Evolutionary conservation across 1,284 basidiomycete genomes (phyloP), one percentile per base, ranked within the genome.

Genomic region (Marasmius tenuissimus): DNA sequence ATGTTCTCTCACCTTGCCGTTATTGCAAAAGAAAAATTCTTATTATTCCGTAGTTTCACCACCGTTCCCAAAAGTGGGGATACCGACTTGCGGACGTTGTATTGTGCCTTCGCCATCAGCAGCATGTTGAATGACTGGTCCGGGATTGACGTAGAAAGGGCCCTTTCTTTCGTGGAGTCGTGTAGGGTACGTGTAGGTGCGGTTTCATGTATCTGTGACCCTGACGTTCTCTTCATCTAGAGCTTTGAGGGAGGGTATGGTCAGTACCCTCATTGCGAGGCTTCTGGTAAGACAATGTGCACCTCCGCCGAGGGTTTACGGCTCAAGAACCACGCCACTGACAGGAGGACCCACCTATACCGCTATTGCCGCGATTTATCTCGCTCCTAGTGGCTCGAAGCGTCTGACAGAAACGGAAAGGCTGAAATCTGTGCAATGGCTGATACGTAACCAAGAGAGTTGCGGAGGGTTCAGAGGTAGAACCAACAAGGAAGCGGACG

Each of bases 211-310:
- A 50, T 22, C 54, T 8, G 20, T 27, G 42, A 47, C 42, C 18
- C 16, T 6, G 11, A 34, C 27, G n/a, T 40, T 56, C 39, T 11
- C 33, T 14, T 57, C 50, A 42, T 55, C 61, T 33, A 97, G 94
- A 90, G 89, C 10, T 94, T 94, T 71, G 96, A 98, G 80, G 96
- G 96, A 22, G 96, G 93, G 0, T 98, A 94, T 69, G 93, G 92
- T 0, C 93, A 96, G 70, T 81, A 85, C 1, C 89, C 93, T 0
- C 84, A 81, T 38, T 85, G 89, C 47, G 97, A 99, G 76, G 91
- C 94, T 3, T 89, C 96, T 73, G 94, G 94, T 89, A 62, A 47
- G 77, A 69, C 11, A 27, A 12, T 11, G 33, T 57, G 38, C 48
- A 8, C 20, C 10, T 49, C 10, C 40, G 38, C n/a, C 35, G n/a